Evolutionary conservation across 768 basidiomycete species (phyloP), one percentile per base, ranked within the genome.

Genomic region (Lactarius evosmus): DNA sequence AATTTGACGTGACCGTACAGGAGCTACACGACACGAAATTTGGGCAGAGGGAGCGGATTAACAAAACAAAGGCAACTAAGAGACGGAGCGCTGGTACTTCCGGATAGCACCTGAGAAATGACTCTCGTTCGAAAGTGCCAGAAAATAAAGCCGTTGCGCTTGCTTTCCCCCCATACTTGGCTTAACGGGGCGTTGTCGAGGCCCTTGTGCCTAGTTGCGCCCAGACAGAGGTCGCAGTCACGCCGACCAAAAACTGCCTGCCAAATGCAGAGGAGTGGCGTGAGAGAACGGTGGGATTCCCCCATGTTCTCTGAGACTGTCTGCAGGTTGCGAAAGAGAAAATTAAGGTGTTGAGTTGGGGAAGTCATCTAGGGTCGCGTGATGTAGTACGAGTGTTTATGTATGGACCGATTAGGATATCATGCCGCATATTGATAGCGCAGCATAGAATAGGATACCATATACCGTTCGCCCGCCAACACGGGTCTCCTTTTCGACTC

Each of bases 21-120:
- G 88, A 93, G 74, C 77, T 98, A 63, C 88, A 95, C 67, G 91
- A 93, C 67, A 88, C 92, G 19, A 83, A 88, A 65, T 97, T 97
- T 77, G 96, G 95, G 25, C 84, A 88, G 73, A 82, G 94, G 59
- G 93, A 96, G 75, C 86, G 89, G 75, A 88, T 92, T 41, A 85
- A 95, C 72, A 82, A 78, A 72, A 79, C 85, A 56, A 95, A 95
- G 65, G 73, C 61, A 40, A 71, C 72, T 29, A 46, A 56, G 30
- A 30, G 44, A 41, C 52, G 50, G 36, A 40, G 30, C 32, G 30
- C 44, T 56, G 27, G 32, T 11, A 32, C 12, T 19, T 11, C 52
- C 5, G 17, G 56, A 25, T 46, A 58, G 57, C 17, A 8, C 16
- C 2, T 22, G 25, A 36, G 27, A 49, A 27, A 34, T 19, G 17